Conservation (phyloP, 805 yeast species). For the Candida corydali region DNA sequence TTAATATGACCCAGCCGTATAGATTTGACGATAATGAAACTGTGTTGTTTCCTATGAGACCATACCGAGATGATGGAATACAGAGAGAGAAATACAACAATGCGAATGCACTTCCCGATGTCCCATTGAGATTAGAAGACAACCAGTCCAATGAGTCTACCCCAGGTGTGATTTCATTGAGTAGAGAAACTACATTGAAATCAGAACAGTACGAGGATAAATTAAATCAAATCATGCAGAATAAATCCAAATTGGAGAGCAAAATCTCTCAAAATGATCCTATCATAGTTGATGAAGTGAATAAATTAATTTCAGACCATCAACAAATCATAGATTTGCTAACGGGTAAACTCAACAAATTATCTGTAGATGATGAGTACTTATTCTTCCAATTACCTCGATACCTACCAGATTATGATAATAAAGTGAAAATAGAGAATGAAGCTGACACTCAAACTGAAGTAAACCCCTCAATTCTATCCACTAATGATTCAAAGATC, state of each 20-base stretch:
- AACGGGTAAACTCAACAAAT: conserved; percentile 18
- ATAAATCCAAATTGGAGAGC: conserved; percentile 25
- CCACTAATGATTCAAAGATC: conserved; percentile 4
- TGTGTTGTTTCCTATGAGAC: conserved; percentile 66
- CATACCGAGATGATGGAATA: conserved; percentile 43
- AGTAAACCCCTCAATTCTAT: background rate
- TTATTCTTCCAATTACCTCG: conserved; percentile 49
- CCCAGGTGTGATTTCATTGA: conserved; percentile 8
- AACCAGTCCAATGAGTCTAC: conserved; percentile 8
- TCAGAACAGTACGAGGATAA: conserved; percentile 29
- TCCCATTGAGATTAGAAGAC: conserved; percentile 8
- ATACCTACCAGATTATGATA: conserved; percentile 35
- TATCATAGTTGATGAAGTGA: conserved; percentile 19
- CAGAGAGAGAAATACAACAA: conserved; percentile 11
- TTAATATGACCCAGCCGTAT: conserved; percentile 63
- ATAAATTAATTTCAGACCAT: conserved; percentile 29
- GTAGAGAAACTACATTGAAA: conserved; percentile 21
- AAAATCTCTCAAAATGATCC: conserved; percentile 24
- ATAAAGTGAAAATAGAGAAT: conserved; percentile 10
- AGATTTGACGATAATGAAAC: conserved; percentile 49
- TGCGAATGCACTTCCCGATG: no score
- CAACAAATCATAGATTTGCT: conserved; percentile 23
- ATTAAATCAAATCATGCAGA: conserved; percentile 18
- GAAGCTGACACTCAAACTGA: conserved; percentile 4
- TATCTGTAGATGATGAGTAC: conserved; percentile 20